A percentile compares a stretch with the other conserved stretches of the same genome.
Conservation (phyloP, 257 asterid species). For the Fraxinus americana region DNA sequence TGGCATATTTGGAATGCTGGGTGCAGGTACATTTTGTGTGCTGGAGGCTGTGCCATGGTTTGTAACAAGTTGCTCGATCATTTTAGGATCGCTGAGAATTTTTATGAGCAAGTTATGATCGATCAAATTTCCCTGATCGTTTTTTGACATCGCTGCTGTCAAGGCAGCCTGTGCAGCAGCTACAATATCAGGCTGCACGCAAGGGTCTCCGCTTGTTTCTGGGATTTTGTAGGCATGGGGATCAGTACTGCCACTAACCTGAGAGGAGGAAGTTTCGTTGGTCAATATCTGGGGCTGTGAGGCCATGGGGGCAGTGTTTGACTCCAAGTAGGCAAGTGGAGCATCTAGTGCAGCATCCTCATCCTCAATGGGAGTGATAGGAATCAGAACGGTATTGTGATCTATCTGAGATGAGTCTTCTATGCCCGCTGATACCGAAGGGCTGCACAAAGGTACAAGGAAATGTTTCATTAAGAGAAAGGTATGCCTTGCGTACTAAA, state of each 20-base stretch:
- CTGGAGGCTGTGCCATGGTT: slow-evolving; percentile 37
- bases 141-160: slow-evolving; percentile 40
- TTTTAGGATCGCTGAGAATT: slow-evolving; percentile 67
- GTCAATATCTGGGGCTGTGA: slow-evolving; percentile 34
- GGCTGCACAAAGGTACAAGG: slow-evolving; percentile 47
- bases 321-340: slow-evolving; percentile 25
- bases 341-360: slow-evolving; percentile 61
- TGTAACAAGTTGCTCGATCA: slow-evolving; percentile 65
- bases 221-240: slow-evolving; percentile 23
- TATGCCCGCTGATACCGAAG: slow-evolving; percentile 34
- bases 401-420: slow-evolving; percentile 40
- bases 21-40: slow-evolving; percentile 22
- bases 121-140: slow-evolving; percentile 52
- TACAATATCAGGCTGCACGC: slow-evolving; percentile 47
- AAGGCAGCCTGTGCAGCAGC: slow-evolving; percentile 69
- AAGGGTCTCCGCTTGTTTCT: slow-evolving; percentile 25
- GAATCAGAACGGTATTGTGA: slow-evolving; percentile 57
- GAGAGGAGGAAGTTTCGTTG: slow-evolving; percentile 36
- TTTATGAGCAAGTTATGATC: slow-evolving; percentile 66
- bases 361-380: slow-evolving; percentile 85
- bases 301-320: slow-evolving; percentile 27
- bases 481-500: background rate
- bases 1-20: slow-evolving; percentile 13
- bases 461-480: slow-evolving; percentile 9
- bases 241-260: slow-evolving; percentile 19